These are phyloP conservation scores for Inga oerstediana DNA, from an alignment of 306 rosid genomes.

Conservation along the genomic window DNA sequence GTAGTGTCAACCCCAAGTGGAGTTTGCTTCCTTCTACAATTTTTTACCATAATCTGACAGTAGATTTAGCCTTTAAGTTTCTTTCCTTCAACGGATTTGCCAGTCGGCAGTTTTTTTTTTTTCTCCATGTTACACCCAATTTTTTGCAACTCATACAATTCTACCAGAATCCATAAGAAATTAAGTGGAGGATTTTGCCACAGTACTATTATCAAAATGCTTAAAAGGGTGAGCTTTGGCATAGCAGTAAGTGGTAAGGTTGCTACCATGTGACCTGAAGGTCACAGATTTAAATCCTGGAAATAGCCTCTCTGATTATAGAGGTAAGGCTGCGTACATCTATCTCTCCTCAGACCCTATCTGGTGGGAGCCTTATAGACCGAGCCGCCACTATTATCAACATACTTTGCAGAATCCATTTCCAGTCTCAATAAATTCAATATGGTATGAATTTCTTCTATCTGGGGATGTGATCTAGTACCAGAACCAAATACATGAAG, in stretches of 20 bases:
- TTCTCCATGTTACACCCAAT: not conserved
- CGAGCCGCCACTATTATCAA: not conserved
- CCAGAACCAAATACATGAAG: slow-evolving; percentile 66
- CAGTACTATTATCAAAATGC: not conserved
- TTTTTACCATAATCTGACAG: not conserved
- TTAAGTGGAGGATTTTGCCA: slow-evolving; percentile 12
- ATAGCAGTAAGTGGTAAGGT: too few relatives aligned
- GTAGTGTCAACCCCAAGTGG: not conserved
- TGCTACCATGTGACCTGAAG: accelerated
- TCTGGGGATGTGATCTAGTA: slow-evolving; percentile 67
- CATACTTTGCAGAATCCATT: slow-evolving; percentile 41
- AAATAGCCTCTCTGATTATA: too few relatives aligned
- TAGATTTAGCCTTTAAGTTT: not conserved
- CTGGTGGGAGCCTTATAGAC: too few relatives aligned
- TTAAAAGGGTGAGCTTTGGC: too few relatives aligned
- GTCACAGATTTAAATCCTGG: accelerated
- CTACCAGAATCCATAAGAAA: slow-evolving; percentile 1
- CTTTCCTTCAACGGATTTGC: not conserved
- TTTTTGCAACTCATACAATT: slow-evolving; percentile 8
- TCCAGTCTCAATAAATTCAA: slow-evolving; percentile 57
- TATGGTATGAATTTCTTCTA: slow-evolving; percentile 51
- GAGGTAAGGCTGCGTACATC: too few relatives aligned
- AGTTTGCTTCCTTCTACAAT: not conserved
- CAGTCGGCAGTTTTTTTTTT: not conserved
- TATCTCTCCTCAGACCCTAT: accelerated